phyloP scores from a whole-genome alignment of 148 eudicot genomes.

The Polygonum aviculare region DNA sequence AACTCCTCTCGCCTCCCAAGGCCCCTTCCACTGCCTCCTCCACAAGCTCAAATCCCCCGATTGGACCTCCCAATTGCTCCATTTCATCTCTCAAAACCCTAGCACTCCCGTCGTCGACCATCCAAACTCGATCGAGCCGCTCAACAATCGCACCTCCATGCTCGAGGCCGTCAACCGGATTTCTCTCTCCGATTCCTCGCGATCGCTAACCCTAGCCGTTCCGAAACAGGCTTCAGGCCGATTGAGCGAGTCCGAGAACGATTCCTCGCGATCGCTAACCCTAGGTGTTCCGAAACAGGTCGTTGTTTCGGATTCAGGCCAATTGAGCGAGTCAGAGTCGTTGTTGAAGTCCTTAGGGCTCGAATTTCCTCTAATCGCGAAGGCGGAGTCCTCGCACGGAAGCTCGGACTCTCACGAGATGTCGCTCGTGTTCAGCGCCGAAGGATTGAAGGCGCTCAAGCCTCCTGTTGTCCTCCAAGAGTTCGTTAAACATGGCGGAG shows the following conservation, averaged over 20 bases:
- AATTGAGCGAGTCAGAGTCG: background rate
- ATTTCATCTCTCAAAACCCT: slow-evolving; percentile 26
- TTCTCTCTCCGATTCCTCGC: background rate
- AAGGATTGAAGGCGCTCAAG: slow-evolving; percentile 30
- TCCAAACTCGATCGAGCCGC: slow-evolving; percentile 32
- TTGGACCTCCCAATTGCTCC: slow-evolving; percentile 37
- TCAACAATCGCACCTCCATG: slow-evolving; percentile 53
- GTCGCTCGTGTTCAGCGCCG: slow-evolving; percentile 34
- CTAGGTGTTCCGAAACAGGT: slow-evolving; percentile 38
- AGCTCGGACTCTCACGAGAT: slow-evolving; percentile 37
- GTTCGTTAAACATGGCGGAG: slow-evolving; percentile 70
- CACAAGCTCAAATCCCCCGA: slow-evolving; percentile 47
- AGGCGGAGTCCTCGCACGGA: slow-evolving; percentile 46
- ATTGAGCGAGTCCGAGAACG: background rate
- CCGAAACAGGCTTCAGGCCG: slow-evolving; percentile 35
- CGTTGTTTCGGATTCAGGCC: slow-evolving; percentile 13
- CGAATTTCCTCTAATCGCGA: slow-evolving; percentile 51
- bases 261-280: background rate
- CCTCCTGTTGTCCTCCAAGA: slow-evolving; percentile 55
- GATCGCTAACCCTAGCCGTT: slow-evolving; percentile 8
- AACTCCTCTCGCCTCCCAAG: slow-evolving; percentile 42
- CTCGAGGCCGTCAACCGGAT: slow-evolving; percentile 38
- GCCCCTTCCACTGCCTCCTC: slow-evolving; percentile 46
- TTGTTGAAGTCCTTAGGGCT: slow-evolving; percentile 6
- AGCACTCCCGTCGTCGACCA: slow-evolving; percentile 32